Percentiles rank a stretch among this genome's conserved stretches.
These are phyloP conservation scores for Daldinia eschscholtzii DNA, from an alignment of 2,329 filamentous ascomycete genomes.

Conservation along the genomic window DNA sequence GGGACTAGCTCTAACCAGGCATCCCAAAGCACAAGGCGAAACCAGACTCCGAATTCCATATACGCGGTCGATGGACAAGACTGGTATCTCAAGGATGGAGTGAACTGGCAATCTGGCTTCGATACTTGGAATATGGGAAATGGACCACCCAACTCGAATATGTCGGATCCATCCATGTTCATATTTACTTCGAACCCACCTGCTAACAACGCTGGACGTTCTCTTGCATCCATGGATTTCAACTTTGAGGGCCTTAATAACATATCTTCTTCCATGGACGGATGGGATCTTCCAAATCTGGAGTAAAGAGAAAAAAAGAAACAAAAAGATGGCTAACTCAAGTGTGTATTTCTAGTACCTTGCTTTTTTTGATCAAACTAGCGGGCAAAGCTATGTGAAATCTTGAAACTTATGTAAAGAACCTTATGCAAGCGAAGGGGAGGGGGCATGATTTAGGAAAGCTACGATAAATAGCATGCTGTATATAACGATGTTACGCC, in stretches of 20 bases:
- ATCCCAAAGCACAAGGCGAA: slow-evolving; percentile 45
- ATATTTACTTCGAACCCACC: slow-evolving; percentile 47
- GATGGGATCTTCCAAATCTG: slow-evolving; percentile 49
- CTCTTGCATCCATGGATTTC: slow-evolving; percentile 45
- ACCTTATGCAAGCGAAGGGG: slow-evolving; percentile 1
- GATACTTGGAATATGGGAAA: slow-evolving; percentile 63
- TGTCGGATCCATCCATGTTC: slow-evolving; percentile 52
- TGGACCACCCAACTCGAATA: slow-evolving; percentile 43
- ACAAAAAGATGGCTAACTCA: slow-evolving; percentile 1
- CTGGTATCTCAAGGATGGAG: slow-evolving; percentile 70
- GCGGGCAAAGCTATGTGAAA: slow-evolving; percentile 8
- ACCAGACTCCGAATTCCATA: slow-evolving; percentile 50
- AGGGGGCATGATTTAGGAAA: neutral
- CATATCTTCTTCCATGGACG: slow-evolving; percentile 48
- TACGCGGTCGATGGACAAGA: slow-evolving; percentile 65
- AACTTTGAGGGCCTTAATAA: slow-evolving; percentile 49
- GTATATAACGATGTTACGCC: slow-evolving; percentile 23
- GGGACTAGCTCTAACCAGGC: slow-evolving; percentile 39
- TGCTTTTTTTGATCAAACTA: neutral
- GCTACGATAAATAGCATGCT: slow-evolving; percentile 21
- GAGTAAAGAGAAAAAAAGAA: slow-evolving; percentile 34
- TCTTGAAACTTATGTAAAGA: slow-evolving; percentile 1
- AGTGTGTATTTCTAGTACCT: slow-evolving; percentile 20
- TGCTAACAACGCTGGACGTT: slow-evolving; percentile 32
- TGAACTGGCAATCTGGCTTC: slow-evolving; percentile 70